These are phyloP conservation scores for Penicillium sp. DNA, from an alignment of 2,329 filamentous ascomycete genomes.

Conservation along the genomic window DNA sequence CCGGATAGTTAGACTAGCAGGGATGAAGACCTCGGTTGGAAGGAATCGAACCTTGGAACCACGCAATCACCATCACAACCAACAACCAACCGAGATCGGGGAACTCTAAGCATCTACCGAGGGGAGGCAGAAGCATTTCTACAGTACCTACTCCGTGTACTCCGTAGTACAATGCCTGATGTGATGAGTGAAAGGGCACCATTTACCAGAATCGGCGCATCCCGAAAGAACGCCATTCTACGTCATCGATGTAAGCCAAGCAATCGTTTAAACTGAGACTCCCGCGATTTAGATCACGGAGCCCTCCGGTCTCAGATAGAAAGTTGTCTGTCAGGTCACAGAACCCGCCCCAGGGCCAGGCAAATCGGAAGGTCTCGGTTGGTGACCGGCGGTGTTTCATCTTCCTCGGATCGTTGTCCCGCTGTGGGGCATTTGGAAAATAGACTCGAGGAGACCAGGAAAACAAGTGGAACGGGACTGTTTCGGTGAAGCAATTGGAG, in stretches of 20 bases:
- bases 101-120: background rate
- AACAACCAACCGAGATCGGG: background rate
- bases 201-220: background rate
- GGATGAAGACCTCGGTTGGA: background rate
- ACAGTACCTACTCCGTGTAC: background rate
- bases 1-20: background rate
- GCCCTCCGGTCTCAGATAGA: slow-evolving; percentile 20
- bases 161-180: background rate
- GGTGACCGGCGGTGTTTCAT: slow-evolving; percentile 20
- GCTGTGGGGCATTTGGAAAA: slow-evolving; percentile 20
- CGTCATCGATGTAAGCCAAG: slow-evolving; percentile 9
- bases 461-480: background rate
- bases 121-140: background rate
- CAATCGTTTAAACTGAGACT: slow-evolving; percentile 17
- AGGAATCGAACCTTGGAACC: background rate
- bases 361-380: slow-evolving; percentile 29
- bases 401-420: slow-evolving; percentile 24
- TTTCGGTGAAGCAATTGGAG: background rate
- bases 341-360: slow-evolving; percentile 2
- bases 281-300: slow-evolving; percentile 19
- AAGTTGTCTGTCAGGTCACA: slow-evolving; percentile 6
- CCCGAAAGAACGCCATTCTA: background rate
- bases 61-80: background rate
- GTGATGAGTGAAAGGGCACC: background rate
- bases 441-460: background rate